Base-by-base conservation (phyloP, 148 eudicot genomes). In the Tetragonia tetragonoides region DNA sequence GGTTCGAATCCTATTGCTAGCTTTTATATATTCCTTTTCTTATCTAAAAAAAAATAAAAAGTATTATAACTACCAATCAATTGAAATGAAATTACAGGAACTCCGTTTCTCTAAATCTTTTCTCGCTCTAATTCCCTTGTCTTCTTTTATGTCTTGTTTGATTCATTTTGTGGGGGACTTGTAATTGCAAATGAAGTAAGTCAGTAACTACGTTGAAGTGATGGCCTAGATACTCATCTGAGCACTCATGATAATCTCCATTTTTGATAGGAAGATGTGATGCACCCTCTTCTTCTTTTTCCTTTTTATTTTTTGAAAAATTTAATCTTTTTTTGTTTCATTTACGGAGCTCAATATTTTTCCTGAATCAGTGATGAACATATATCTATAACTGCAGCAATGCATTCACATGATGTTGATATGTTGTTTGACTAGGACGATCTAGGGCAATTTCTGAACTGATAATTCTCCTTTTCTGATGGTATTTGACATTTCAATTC, bases 191-290 rank as follows among this genome's bases (percentile, higher is more conserved):
- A 73, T 84, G 87, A 87, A 78, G 89, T 0, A 28, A 28, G 1
- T 28, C 34, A 28, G 34, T 28, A n/a, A 68, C 6, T 21, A 37
- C 15, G 5, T 49, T 47, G 54, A 70, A 76, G 75, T 70, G 69
- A 68, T 81, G 76, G 60, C 42, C 37, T 59, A 70, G 87, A 85
- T 63, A 85, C 64, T 81, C 66, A 73, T 80, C 83, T 81, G 83
- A 70, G 71, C 23, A 14, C 17, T 18, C 10, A 66, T 79, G 77
- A 79, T 79, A 39, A 49, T 51, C 72, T 72, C 56, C 38, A 53
- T 56, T 53, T 53, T 12, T 3, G 75, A 88, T 85, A 85, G 88
- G 88, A 88, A 88, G 88, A 88, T 88, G 88, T 88, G 88, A 88
- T 88, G 84, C 87, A 57, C 46, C 75, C 49, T 75, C 20, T 2